These are phyloP conservation scores for Colletotrichum nymphaeae DNA, from an alignment of 2,329 filamentous ascomycete genomes.

Conservation along the genomic window DNA sequence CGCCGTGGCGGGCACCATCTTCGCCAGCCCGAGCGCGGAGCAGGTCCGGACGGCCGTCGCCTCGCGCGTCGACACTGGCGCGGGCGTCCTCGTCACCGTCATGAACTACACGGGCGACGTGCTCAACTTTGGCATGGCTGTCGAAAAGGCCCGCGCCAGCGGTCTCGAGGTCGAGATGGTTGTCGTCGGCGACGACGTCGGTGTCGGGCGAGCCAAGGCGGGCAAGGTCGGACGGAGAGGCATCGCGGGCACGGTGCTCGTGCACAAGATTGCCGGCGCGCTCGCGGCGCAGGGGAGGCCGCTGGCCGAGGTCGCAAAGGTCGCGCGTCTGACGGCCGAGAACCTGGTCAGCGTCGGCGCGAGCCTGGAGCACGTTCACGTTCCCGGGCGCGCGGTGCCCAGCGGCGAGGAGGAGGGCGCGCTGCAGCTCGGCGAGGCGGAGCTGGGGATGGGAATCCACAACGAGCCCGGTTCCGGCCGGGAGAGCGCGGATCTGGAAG, in stretches of 20 bases:
- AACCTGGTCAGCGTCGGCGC: conserved; percentile 89
- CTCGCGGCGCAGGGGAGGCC: conserved; percentile 77
- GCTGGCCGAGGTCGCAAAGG: conserved; percentile 77
- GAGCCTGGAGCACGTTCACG: conserved; percentile 90
- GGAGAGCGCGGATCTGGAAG: conserved; percentile 62
- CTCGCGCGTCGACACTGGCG: conserved; percentile 75
- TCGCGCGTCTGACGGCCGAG: conserved; percentile 77
- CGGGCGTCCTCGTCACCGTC: conserved; percentile 87
- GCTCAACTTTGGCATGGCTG: conserved; percentile 92
- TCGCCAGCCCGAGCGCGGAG: conserved; percentile 79
- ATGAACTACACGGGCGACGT: conserved; percentile 96
- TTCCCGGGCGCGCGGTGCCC: conserved; percentile 76
- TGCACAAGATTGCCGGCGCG: conserved; percentile 91
- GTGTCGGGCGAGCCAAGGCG: conserved; percentile 82
- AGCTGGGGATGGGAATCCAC: conserved; percentile 83
- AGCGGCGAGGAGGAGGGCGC: conserved; percentile 61
- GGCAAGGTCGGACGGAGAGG: conserved; percentile 94
- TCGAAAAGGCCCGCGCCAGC: conserved; percentile 88
- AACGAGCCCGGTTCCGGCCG: conserved; percentile 73
- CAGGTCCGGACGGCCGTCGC: conserved; percentile 73
- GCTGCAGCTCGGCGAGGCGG: conserved; percentile 67
- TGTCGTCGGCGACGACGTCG: conserved; percentile 91
- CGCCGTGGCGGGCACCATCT: conserved; percentile 85
- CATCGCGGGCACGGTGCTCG: conserved; percentile 90
- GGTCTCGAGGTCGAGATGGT: conserved; percentile 88